These are phyloP conservation scores for Marasmius tenuissimus DNA, from an alignment of 1,284 basidiomycete genomes.

Conservation along the genomic window DNA sequence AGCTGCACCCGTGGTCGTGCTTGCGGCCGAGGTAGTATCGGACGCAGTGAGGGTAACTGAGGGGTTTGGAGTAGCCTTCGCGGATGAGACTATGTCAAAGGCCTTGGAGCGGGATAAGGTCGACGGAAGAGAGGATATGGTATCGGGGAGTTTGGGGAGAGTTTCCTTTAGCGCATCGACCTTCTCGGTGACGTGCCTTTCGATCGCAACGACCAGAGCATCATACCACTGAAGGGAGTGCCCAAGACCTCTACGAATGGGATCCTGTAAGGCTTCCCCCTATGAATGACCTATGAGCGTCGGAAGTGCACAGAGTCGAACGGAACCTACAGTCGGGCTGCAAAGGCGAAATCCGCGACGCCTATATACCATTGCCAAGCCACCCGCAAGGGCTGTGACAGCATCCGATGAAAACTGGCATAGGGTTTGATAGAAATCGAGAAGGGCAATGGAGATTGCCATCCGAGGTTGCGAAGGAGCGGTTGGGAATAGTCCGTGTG, in stretches of 20 bases:
- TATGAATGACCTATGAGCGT: background rate
- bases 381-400: constrained; percentile 17
- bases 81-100: no score
- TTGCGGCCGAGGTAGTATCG: no score
- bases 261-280: background rate
- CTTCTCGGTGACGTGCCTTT: no score
- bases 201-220: no score
- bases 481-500: constrained; percentile 20
- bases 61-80: no score
- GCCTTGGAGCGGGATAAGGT: no score
- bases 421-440: constrained; percentile 18
- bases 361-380: constrained; percentile 18
- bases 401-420: constrained; percentile 24
- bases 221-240: no score
- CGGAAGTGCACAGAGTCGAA: background rate
- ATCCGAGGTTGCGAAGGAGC: constrained; percentile 17
- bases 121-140: no score
- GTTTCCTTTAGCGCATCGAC: no score
- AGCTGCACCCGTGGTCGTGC: no score
- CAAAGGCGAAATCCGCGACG: constrained; percentile 16
- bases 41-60: no score
- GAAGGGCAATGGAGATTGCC: constrained; percentile 18
- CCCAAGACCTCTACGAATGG: background rate
- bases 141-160: no score
- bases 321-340: background rate